Conservation (phyloP, 371 early-diverging fungal species). For the Vairimorpha ceranae region DNA sequence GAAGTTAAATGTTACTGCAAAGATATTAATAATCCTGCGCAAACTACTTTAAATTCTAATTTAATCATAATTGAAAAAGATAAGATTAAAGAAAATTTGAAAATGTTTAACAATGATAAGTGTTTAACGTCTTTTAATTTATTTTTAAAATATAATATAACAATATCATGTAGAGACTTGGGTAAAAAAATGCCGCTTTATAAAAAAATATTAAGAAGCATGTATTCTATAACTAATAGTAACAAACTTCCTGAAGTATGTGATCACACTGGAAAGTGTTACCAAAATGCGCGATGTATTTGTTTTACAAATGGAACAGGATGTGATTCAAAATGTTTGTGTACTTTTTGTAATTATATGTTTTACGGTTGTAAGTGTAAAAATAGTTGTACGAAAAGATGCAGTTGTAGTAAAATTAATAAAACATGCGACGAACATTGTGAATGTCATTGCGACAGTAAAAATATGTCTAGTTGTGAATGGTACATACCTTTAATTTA, state of each 20-base stretch:
- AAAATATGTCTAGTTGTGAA: neutral
- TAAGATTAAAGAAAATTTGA: neutral
- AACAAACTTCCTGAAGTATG: conserved; percentile 33
- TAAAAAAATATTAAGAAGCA: neutral
- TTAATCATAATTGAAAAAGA: neutral
- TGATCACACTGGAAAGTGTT: conserved; percentile 40
- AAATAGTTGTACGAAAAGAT: conserved; percentile 12
- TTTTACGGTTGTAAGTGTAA: conserved; percentile 21
- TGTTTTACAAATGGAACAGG: conserved; percentile 34
- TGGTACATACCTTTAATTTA: neutral
- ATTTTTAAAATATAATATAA: neutral
- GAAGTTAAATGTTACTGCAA: neutral
- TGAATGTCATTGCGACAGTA: conserved; percentile 30
- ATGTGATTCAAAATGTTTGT: conserved; percentile 50
- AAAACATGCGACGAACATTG: conserved; percentile 43
- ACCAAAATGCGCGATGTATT: conserved; percentile 28
- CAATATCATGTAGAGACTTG: conserved; percentile 5
- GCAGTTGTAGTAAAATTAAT: conserved; percentile 21
- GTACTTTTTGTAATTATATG: conserved; percentile 35
- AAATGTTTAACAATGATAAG: neutral
- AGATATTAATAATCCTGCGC: neutral
- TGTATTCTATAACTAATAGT: neutral
- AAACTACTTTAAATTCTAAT: neutral
- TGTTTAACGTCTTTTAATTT: conserved; percentile 7
- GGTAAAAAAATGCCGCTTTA: neutral